Conservation (phyloP, 2,329 filamentous ascomycete genomes). For the Penicillium sp. region DNA sequence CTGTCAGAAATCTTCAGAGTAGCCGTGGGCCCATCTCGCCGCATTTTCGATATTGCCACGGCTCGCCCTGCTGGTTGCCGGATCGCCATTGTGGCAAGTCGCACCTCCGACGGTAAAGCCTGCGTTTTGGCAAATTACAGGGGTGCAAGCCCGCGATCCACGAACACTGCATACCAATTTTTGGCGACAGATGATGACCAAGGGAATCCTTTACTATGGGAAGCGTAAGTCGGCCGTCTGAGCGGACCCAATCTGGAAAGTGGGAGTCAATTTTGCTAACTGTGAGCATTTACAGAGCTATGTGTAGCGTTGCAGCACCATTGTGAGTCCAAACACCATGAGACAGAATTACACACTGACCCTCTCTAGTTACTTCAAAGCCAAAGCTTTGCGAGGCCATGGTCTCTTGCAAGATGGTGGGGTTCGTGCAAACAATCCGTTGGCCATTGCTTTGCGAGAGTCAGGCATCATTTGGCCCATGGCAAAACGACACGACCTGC, state of each 20-base stretch:
- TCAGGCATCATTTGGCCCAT: conserved; percentile 21
- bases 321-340: conserved; percentile 11
- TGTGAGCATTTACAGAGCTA: neutral
- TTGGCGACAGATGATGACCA: conserved; percentile 2
- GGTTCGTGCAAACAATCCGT: conserved; percentile 25
- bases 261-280: neutral
- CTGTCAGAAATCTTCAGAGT: conserved; percentile 5
- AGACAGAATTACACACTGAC: too few relatives aligned
- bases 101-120: conserved; percentile 13
- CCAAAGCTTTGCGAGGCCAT: conserved; percentile 12
- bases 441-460: conserved; percentile 21
- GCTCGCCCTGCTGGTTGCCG: neutral
- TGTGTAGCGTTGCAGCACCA: conserved; percentile 21
- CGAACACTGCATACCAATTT: conserved; percentile 13
- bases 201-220: conserved; percentile 10
- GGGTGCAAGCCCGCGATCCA: conserved; percentile 2
- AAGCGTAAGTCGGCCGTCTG: conserved; percentile 6
- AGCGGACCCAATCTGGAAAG: neutral
- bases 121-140: conserved; percentile 14
- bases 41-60: conserved; percentile 13
- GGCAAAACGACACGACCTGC: too few relatives aligned
- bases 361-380: conserved; percentile 18
- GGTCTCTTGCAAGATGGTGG: conserved; percentile 25
- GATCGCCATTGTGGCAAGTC: conserved; percentile 18
- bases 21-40: conserved; percentile 1